Conservation (phyloP, 352 stramenopile genomes). For the Paralagenidium karlingii region DNA sequence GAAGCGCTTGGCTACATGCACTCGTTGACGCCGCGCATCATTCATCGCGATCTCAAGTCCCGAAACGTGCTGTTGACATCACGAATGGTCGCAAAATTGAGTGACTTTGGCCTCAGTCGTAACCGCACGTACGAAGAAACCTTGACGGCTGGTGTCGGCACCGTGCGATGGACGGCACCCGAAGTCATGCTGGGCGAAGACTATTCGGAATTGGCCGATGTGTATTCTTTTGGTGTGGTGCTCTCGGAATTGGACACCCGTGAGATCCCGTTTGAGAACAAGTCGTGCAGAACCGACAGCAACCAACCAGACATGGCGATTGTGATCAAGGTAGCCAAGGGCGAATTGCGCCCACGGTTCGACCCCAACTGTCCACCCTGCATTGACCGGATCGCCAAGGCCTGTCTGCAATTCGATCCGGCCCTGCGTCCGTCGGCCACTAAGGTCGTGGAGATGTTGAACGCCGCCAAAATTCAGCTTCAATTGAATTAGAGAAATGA, state of each 20-base stretch:
- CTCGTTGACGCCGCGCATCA: slow-evolving; percentile 7
- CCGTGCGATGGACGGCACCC: slow-evolving; percentile 66
- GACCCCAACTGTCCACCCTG: slow-evolving; percentile 31
- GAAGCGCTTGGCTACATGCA: slow-evolving; percentile 34
- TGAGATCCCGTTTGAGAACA: slow-evolving; percentile 34
- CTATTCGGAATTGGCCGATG: slow-evolving; percentile 80
- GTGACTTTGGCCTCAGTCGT: slow-evolving; percentile 20
- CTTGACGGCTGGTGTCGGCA: slow-evolving; percentile 38
- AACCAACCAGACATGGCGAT: slow-evolving; percentile 73
- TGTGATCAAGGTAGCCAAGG: slow-evolving; percentile 69
- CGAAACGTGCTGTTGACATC: slow-evolving; percentile 25
- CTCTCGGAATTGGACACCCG: slow-evolving; percentile 18
- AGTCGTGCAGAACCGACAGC: slow-evolving; percentile 34
- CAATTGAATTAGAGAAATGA: too few species aligned
- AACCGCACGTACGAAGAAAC: neutral
- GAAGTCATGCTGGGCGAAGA: slow-evolving; percentile 82
- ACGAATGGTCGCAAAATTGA: slow-evolving; percentile 17
- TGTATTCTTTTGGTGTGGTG: slow-evolving; percentile 80
- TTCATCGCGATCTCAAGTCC: slow-evolving; percentile 40
- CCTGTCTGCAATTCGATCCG: slow-evolving; percentile 77
- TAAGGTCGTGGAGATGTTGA: slow-evolving; percentile 69
- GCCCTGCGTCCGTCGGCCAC: slow-evolving; percentile 58
- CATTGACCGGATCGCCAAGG: slow-evolving; percentile 63
- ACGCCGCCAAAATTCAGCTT: too few species aligned
- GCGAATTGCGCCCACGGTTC: slow-evolving; percentile 68